phyloP scores from a whole-genome alignment of 192 early-diverging fungal genomes.

The Coemansia sp. region DNA sequence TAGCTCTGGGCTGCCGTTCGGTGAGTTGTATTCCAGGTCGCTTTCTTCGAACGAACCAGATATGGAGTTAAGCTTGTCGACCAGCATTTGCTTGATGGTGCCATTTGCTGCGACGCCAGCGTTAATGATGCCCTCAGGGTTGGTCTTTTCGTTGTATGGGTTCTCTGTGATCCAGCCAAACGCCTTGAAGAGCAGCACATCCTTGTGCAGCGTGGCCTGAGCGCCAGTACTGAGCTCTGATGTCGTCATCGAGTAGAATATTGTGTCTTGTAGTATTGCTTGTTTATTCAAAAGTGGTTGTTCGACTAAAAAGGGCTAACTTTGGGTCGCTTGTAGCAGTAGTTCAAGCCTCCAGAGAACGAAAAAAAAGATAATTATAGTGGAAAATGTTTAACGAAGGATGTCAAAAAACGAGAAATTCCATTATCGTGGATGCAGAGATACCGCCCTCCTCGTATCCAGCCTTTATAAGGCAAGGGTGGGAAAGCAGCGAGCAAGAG shows the following conservation, averaged over 20 bases:
- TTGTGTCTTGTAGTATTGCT: neutral
- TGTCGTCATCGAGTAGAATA: constrained; percentile 9
- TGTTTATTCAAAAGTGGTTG: no score
- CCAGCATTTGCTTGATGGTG: constrained; percentile 59
- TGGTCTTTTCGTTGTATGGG: constrained; percentile 49
- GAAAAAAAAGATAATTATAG: neutral
- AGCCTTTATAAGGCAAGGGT: no score
- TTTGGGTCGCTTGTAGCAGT: no score
- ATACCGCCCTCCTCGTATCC: no score
- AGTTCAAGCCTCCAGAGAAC: no score
- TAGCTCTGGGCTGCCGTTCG: constrained; percentile 60
- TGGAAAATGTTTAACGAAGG: neutral
- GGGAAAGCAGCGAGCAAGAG: no score
- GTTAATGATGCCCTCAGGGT: constrained; percentile 75
- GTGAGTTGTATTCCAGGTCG: constrained; percentile 48
- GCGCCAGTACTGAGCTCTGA: constrained; percentile 41
- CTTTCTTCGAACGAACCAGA: constrained; percentile 16
- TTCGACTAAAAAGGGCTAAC: no score
- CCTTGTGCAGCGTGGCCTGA: constrained; percentile 22
- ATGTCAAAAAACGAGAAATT: no score
- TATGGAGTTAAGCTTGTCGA: constrained; percentile 54
- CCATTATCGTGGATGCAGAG: no score
- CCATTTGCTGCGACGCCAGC: constrained; percentile 79
- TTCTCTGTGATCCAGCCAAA: constrained; percentile 23
- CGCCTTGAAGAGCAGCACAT: constrained; percentile 27